These are phyloP conservation scores for Eucalyptus brandiana DNA, from an alignment of 345 rosid genomes.

Conservation along the genomic window DNA sequence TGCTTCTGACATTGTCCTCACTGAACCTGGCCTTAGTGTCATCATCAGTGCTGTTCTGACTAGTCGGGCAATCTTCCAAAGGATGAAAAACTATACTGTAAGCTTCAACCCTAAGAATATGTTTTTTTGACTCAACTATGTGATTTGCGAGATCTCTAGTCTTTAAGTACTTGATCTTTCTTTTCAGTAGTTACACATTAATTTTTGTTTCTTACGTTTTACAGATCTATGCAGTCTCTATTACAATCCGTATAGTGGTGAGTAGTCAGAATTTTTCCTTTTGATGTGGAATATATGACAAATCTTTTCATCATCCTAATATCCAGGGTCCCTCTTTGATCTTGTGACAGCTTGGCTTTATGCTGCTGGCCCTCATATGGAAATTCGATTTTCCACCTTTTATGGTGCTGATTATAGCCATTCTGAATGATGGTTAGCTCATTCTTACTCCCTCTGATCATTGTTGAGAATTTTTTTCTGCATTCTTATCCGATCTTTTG, in stretches of 20 bases:
- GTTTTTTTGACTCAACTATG: background rate
- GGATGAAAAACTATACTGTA: constrained; percentile 97
- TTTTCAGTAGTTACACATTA: background rate
- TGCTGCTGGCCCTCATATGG: constrained; percentile 97
- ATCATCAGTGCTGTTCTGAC: constrained; percentile 97
- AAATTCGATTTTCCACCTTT: constrained; percentile 97
- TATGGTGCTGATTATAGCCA: constrained; percentile 98
- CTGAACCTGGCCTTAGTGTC: constrained; percentile 98
- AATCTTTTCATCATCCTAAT: background rate
- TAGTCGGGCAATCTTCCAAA: constrained; percentile 94
- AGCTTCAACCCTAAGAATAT: background rate
- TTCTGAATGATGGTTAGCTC: constrained; percentile 82
- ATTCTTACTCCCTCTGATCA: background rate
- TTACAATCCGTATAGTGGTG: constrained; percentile 99
- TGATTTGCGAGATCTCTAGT: background rate
- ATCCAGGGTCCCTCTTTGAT: background rate
- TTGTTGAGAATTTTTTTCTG: background rate
- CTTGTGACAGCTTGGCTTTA: constrained; percentile 81
- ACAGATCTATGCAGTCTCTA: constrained; percentile 97
- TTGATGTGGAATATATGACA: background rate
- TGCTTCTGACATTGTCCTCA: constrained; percentile 94
- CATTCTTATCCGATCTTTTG: background rate
- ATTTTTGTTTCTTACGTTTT: background rate
- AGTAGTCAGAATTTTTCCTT: constrained; percentile 2
- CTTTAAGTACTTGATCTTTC: background rate